Evolutionary conservation across 2,329 filamentous ascomycete genomes (phyloP).

Genomic region (Cladophialophora carrionii): DNA sequence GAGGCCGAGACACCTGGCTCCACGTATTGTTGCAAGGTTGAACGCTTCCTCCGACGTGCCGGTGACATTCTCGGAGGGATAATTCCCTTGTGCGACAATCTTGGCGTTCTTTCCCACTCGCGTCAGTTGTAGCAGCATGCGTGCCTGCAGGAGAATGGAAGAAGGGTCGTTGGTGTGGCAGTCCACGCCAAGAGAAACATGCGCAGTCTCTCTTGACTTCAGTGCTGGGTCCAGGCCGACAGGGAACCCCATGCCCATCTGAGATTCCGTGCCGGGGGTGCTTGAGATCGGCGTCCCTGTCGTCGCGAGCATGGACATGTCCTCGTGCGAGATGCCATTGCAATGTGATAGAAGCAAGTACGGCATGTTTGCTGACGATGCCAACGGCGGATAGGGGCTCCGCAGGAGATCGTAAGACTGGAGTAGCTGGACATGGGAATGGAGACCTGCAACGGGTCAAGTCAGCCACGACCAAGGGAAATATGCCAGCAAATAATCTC

Average conservation of each 20-base stretch:
- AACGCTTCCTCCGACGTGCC: constrained; percentile 51
- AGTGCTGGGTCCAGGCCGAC: constrained; percentile 42
- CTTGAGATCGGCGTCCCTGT: constrained; percentile 43
- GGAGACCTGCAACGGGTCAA: constrained; percentile 14
- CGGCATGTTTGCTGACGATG: constrained; percentile 37
- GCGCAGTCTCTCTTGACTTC: constrained; percentile 9
- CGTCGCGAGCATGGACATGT: constrained; percentile 35
- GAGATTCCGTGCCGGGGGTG: constrained; percentile 57
- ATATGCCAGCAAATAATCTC: neutral
- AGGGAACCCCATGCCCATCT: constrained; percentile 51
- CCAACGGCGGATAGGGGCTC: constrained; percentile 8
- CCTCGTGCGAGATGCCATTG: constrained; percentile 38
- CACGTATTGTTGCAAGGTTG: constrained; percentile 56
- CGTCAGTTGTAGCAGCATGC: constrained; percentile 40
- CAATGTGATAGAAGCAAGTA: constrained; percentile 51
- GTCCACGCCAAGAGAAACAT: constrained; percentile 41
- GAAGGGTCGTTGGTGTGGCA: constrained; percentile 42
- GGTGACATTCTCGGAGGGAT: constrained; percentile 38
- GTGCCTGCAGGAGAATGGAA: constrained; percentile 40
- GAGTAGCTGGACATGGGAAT: constrained; percentile 22
- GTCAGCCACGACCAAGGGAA: neutral
- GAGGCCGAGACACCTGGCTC: constrained; percentile 51
- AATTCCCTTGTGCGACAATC: constrained; percentile 38
- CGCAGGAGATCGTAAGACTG: constrained; percentile 45
- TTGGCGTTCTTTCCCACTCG: constrained; percentile 41